Evolutionary conservation across 2,329 filamentous ascomycete genomes (phyloP).

Genomic region (Diaporthe caulivora): DNA sequence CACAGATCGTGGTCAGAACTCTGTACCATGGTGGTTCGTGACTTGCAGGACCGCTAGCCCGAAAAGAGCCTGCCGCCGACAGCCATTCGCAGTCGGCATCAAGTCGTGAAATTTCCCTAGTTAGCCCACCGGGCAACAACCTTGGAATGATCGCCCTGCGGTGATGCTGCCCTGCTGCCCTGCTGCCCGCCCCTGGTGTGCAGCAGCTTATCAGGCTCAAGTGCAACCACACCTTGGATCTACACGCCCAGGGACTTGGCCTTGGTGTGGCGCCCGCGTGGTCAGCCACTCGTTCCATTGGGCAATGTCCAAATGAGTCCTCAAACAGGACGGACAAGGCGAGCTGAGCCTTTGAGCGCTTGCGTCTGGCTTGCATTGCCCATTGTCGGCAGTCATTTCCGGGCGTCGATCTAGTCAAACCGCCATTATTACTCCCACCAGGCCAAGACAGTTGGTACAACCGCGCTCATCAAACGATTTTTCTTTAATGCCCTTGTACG

Average conservation of each 20-base stretch:
- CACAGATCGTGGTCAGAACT: constrained; percentile 24
- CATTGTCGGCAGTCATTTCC: constrained; percentile 28
- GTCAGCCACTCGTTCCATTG: constrained; percentile 31
- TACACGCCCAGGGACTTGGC: not conserved
- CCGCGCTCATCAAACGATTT: not conserved
- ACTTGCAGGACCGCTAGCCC: constrained; percentile 13
- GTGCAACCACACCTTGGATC: constrained; percentile 29
- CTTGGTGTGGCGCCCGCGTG: constrained; percentile 14
- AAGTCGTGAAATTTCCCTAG: constrained; percentile 1
- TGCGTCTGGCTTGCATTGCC: constrained; percentile 17
- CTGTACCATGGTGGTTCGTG: not conserved
- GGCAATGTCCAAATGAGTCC: constrained; percentile 32
- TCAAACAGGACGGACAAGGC: constrained; percentile 15
- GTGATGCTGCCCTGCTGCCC: constrained; percentile 2
- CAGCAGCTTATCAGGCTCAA: not conserved
- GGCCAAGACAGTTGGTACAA: not conserved
- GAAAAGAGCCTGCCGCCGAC: constrained; percentile 16
- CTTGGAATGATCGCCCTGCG: not conserved
- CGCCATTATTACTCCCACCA: not conserved
- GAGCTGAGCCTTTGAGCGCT: constrained; percentile 29
- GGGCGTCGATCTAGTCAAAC: not conserved
- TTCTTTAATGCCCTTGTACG: not conserved
- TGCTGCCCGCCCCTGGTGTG: constrained; percentile 1
- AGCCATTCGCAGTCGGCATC: constrained; percentile 2
- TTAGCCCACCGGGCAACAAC: not conserved